phyloP scores from a whole-genome alignment of 2,329 filamentous ascomycete species.

The Diaporthe nobilis region DNA sequence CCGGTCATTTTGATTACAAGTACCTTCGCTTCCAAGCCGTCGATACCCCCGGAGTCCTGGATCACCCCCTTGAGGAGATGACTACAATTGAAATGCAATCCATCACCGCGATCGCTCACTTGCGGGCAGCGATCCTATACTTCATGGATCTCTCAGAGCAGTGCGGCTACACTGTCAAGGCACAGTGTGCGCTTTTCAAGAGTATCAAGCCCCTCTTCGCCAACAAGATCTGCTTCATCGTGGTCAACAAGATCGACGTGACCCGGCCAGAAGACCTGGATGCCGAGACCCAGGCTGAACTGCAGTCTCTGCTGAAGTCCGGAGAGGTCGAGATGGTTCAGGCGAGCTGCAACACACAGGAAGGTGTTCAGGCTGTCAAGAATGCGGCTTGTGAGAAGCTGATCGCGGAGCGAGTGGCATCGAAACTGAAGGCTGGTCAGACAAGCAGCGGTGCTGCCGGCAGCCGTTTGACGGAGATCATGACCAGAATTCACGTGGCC shows the following conservation, averaged over 20 bases:
- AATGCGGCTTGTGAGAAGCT: conserved; percentile 94
- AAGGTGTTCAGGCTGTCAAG: conserved; percentile 94
- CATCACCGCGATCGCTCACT: conserved; percentile 96
- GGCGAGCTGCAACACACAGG: conserved; percentile 93
- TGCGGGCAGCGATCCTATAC: conserved; percentile 94
- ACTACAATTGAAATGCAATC: conserved; percentile 99
- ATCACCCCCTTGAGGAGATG: conserved; percentile 99
- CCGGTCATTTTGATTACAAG: conserved; percentile 98
- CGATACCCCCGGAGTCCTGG: conserved; percentile 97
- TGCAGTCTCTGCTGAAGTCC: conserved; percentile 85
- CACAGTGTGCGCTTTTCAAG: conserved; percentile 95
- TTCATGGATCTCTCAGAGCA: conserved; percentile 99
- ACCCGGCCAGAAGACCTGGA: conserved; percentile 89
- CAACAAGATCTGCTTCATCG: conserved; percentile 96
- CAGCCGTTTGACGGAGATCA: conserved; percentile 88
- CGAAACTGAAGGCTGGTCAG: conserved; percentile 95
- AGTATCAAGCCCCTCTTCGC: conserved; percentile 97
- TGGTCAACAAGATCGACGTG: conserved; percentile 99
- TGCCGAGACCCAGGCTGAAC: conserved; percentile 79
- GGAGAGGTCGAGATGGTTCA: conserved; percentile 94
- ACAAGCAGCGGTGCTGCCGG: conserved; percentile 78
- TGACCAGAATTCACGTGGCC: conserved; percentile 97
- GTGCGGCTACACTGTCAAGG: conserved; percentile 93
- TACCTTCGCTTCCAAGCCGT: conserved; percentile 84
- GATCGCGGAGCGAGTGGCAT: conserved; percentile 91